phyloP scores from a whole-genome alignment of 805 yeast genomes.

The Lipomyces kockii region DNA sequence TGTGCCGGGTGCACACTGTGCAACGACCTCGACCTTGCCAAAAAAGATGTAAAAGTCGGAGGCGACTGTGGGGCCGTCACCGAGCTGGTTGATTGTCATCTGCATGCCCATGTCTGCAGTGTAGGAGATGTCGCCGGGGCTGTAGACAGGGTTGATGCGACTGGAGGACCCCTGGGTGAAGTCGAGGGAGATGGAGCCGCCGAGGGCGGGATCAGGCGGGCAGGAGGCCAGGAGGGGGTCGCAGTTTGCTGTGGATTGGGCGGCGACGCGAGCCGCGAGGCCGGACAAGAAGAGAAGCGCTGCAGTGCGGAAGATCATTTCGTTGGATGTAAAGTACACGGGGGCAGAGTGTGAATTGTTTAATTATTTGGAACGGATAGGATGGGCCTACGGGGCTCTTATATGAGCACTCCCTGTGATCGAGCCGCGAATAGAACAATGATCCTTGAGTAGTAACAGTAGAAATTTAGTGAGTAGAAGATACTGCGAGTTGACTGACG shows the following conservation, averaged over 20 bases:
- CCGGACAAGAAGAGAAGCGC: conserved; percentile 14
- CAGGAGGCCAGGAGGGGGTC: conserved; percentile 53
- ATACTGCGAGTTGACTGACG: too few relatives aligned
- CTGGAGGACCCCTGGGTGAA: conserved; percentile 53
- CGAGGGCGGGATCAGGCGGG: conserved; percentile 67
- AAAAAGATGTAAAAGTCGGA: conserved; percentile 87
- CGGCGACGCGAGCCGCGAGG: conserved; percentile 17
- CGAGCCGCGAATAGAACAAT: too few relatives aligned
- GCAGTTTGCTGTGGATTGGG: conserved; percentile 43
- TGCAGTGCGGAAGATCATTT: conserved; percentile 2
- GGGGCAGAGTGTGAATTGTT: too few relatives aligned
- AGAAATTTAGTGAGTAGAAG: too few relatives aligned
- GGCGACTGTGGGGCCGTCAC: conserved; percentile 76
- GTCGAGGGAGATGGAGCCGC: conserved; percentile 56
- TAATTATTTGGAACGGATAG: too few relatives aligned
- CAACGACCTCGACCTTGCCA: conserved; percentile 75
- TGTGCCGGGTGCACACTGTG: conserved; percentile 73
- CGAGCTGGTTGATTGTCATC: conserved; percentile 63
- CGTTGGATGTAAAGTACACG: neutral
- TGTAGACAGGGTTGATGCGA: conserved; percentile 50
- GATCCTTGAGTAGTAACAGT: too few relatives aligned
- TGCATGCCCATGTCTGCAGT: conserved; percentile 62
- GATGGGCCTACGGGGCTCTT: neutral
- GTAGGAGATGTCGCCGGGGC: conserved; percentile 52
- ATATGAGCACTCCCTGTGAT: neutral